phyloP scores from a whole-genome alignment of 352 stramenopile genomes.

The Phytophthora sp. region DNA sequence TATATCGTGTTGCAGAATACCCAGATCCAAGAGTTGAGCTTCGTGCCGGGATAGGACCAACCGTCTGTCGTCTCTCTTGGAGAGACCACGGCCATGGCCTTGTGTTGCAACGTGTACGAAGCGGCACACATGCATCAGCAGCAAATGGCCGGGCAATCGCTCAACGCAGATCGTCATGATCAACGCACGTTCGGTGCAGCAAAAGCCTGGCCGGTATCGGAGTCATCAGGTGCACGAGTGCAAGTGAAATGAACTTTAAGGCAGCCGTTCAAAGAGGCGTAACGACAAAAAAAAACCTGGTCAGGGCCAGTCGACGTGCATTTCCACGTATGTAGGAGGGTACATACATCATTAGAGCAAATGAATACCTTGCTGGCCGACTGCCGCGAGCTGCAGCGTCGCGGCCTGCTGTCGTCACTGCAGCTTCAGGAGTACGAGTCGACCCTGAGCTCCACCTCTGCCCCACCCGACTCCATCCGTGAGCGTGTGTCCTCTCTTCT shows the following conservation, averaged over 20 bases:
- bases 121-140: conserved; percentile 50
- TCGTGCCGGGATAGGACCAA: conserved; percentile 44
- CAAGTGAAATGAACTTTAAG: too few relatives aligned
- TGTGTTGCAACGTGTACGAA: conserved; percentile 72
- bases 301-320: background rate
- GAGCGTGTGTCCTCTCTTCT: conserved; percentile 37
- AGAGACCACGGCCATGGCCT: conserved; percentile 71
- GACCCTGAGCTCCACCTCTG: conserved; percentile 7
- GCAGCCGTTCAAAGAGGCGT: conserved; percentile 11
- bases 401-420: conserved; percentile 47
- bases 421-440: conserved; percentile 43
- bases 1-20: conserved; percentile 75
- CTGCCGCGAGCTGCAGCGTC: conserved; percentile 45
- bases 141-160: conserved; percentile 50
- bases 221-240: too few relatives aligned
- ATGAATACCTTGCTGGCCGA: conserved; percentile 41
- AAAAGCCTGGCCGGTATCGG: too few relatives aligned
- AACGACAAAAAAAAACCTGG: conserved; percentile 11
- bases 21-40: conserved; percentile 59
- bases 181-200: too few relatives aligned
- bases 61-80: conserved; percentile 37
- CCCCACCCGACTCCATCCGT: conserved; percentile 4
- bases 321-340: too few relatives aligned
- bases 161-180: conserved; percentile 29
- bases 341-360: too few relatives aligned